phyloP scores from a whole-genome alignment of 495 filamentous ascomycete genomes.

The Penicillium crystallinum region DNA sequence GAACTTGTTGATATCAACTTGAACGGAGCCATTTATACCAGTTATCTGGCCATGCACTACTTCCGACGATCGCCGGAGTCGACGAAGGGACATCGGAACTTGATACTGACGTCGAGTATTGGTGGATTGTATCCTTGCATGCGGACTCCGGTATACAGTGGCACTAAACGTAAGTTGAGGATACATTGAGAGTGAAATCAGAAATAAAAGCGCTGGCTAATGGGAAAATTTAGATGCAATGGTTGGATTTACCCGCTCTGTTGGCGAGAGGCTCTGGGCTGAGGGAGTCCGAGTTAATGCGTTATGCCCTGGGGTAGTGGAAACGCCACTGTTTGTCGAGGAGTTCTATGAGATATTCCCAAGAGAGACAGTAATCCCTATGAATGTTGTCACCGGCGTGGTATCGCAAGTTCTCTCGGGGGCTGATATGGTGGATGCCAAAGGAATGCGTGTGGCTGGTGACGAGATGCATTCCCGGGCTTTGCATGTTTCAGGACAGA shows the following conservation, averaged over 20 bases:
- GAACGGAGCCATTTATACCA: conserved; percentile 59
- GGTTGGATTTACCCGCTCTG: conserved; percentile 14
- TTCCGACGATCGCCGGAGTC: conserved; percentile 15
- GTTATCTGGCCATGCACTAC: conserved; percentile 45
- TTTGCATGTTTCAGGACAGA: conserved; percentile 11
- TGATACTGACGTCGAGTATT: conserved; percentile 19
- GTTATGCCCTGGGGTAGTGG: conserved; percentile 16
- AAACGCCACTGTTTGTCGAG: conserved; percentile 9
- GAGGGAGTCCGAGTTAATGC: conserved; percentile 20
- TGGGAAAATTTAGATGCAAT: conserved; percentile 8
- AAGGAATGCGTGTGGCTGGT: conserved; percentile 2
- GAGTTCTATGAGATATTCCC: conserved; percentile 6
- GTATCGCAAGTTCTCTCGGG: conserved; percentile 7
- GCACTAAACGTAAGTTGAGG: conserved; percentile 14
- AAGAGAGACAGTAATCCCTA: conserved; percentile 2
- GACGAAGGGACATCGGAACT: neutral
- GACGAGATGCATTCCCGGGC: conserved; percentile 9
- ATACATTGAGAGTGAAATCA: neutral
- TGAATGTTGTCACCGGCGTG: conserved; percentile 3
- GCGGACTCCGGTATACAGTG: conserved; percentile 10
- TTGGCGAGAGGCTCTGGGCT: conserved; percentile 4
- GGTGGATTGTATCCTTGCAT: conserved; percentile 18
- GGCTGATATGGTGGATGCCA: conserved; percentile 11
- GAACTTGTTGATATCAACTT: conserved; percentile 54
- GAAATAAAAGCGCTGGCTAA: neutral